Evolutionary conservation across 164 flowering plant species (phyloP), one percentile per base, ranked within the genome.

Genomic region (Liriodendron chinense): DNA sequence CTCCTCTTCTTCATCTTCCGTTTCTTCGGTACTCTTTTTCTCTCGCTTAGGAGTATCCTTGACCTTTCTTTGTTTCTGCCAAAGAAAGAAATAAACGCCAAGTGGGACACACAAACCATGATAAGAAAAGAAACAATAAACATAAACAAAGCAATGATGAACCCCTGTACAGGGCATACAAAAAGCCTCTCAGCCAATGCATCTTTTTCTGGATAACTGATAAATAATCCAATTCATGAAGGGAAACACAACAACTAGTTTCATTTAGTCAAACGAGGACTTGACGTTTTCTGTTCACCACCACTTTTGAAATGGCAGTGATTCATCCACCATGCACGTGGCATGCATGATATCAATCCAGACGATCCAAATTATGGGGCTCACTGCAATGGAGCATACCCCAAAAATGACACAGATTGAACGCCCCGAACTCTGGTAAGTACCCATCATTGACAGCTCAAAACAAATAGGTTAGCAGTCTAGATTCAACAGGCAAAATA

Each of bases 1-100:
- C 50, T 86, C 91, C 12, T 89, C 86, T 50, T 92, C 94, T 50
- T 92, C 94, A 80, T 86, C 93, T 25, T 92, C 96, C 16, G 85
- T 49, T 65, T 89, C 93, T 68, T 82, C 26, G 2, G 75, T 64
- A 78, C 74, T 76, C 81, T 82, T 90, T 48, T 80, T 84, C 65
- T 75, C 83, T 18, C 53, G 25, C 63, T 82, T 86, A n/a, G 83
- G 65, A 68, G 80, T 57, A 70, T 85, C 85, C 14, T 80, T 85
- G 71, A 13, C 57, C 83, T 83, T 84, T 72, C 81, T 87, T 34
- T 75, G 86, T 77, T 81, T 87, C 97, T 92, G 85, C 62, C 43
- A 48, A 8, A 78, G 25, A n/a, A 63, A 47, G 25, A 8, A 25
- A 65, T 2, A 49, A 49, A 9, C 18, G 18, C 7, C 22, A 48